Percentiles rank a stretch among this genome's conserved stretches.
Conservation (phyloP, 179 eudicot species). For the Spergularia azorica region DNA sequence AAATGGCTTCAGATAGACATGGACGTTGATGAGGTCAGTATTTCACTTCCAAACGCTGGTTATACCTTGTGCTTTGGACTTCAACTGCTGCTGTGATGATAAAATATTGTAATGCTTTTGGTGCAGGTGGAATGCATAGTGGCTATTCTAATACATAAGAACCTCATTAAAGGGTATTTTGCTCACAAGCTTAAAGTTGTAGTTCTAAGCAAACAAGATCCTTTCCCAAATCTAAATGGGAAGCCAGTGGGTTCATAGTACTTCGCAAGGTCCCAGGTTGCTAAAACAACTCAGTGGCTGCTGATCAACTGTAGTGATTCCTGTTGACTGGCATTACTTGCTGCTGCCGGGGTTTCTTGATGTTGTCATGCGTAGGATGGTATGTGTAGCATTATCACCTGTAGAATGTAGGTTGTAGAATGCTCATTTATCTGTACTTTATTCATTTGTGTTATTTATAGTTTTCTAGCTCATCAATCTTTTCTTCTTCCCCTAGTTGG, state of each 20-base stretch:
- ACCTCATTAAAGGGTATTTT: slow-evolving; percentile 90
- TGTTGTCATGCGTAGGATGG: neutral
- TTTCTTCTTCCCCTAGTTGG: neutral
- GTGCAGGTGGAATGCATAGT: slow-evolving; percentile 92
- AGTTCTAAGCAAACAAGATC: slow-evolving; percentile 94
- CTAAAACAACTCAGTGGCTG: neutral
- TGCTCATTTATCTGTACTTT: slow-evolving; percentile 1
- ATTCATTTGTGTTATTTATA: neutral
- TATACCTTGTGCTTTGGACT: neutral
- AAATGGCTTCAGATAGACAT: slow-evolving; percentile 96
- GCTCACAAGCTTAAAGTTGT: slow-evolving; percentile 98
- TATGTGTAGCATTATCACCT: neutral
- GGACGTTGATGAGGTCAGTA: slow-evolving; percentile 91
- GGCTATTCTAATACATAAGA: slow-evolving; percentile 83
- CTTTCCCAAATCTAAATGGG: slow-evolving; percentile 84
- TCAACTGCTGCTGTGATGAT: neutral
- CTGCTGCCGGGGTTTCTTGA: neutral
- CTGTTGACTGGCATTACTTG: neutral
- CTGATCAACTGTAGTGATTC: neutral
- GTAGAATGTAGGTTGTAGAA: neutral
- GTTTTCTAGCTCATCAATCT: neutral
- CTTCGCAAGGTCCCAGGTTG: neutral
- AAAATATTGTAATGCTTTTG: neutral
- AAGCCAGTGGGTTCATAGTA: slow-evolving; percentile 69
- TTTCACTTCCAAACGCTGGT: neutral